Percentiles rank a stretch among this genome's conserved stretches.
Conservation (phyloP, 108 stramenopile genomes). For the Cyclotella baltica region DNA sequence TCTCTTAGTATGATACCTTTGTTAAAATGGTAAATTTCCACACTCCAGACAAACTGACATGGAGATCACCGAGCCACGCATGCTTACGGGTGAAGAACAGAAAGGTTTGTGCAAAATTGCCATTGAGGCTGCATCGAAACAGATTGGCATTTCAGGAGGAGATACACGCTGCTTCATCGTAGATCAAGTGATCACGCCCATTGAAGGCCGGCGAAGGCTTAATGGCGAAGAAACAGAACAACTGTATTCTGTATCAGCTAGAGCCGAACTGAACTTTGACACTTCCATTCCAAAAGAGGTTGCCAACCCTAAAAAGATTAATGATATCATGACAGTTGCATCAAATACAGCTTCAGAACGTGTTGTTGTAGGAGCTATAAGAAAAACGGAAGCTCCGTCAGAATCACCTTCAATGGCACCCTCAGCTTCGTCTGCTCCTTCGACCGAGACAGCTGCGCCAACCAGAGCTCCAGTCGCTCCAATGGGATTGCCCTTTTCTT, state of each 20-base stretch:
- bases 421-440: constrained; percentile 18
- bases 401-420: constrained; percentile 29
- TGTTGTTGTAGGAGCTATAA: constrained; percentile 25
- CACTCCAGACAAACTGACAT: neutral
- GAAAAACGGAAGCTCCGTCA: constrained; percentile 38
- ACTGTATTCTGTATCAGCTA: constrained; percentile 12
- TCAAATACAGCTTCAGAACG: constrained; percentile 20
- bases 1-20: no score
- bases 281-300: constrained; percentile 15
- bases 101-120: constrained; percentile 42
- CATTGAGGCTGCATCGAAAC: constrained; percentile 6
- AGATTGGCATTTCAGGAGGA: constrained; percentile 2
- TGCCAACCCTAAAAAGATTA: constrained; percentile 2
- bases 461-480: neutral
- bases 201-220: no score
- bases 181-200: constrained; percentile 25
- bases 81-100: constrained; percentile 47
- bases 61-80: constrained; percentile 24
- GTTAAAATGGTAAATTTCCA: no score
- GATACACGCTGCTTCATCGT: constrained; percentile 41
- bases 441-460: constrained; percentile 9
- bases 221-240: no score
- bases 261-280: constrained; percentile 41
- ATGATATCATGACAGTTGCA: constrained; percentile 19
- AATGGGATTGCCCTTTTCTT: constrained; percentile 2